These are phyloP conservation scores for Paecilomyces niveus DNA, from an alignment of 2,329 filamentous ascomycete genomes.

Conservation along the genomic window DNA sequence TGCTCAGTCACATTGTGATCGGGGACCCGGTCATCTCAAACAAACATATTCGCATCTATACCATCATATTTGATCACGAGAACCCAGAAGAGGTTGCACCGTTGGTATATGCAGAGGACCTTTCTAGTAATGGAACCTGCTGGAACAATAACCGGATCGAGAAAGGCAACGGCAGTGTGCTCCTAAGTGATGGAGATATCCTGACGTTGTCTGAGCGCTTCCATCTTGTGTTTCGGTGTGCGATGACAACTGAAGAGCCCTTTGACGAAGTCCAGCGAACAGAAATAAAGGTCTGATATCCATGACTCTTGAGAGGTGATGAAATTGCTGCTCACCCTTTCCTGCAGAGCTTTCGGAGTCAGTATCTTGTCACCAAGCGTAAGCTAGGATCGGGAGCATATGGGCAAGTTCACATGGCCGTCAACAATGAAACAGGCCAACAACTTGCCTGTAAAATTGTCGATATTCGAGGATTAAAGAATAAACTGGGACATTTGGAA, in stretches of 20 bases:
- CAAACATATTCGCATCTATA: slow-evolving; percentile 37
- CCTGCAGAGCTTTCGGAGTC: slow-evolving; percentile 22
- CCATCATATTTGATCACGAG: slow-evolving; percentile 34
- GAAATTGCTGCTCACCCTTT: background rate
- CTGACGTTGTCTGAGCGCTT: slow-evolving; percentile 18
- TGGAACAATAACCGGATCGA: slow-evolving; percentile 33
- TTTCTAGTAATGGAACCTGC: slow-evolving; percentile 34
- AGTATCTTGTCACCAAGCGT: slow-evolving; percentile 32
- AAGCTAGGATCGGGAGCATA: slow-evolving; percentile 37
- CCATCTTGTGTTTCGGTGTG: slow-evolving; percentile 14
- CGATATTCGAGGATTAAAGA: slow-evolving; percentile 24
- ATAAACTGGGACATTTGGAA: slow-evolving; percentile 4
- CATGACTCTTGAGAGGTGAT: background rate
- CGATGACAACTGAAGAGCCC: slow-evolving; percentile 2
- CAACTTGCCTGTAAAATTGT: slow-evolving; percentile 43
- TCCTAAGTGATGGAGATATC: slow-evolving; percentile 33
- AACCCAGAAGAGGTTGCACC: slow-evolving; percentile 28
- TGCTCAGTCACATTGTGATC: slow-evolving; percentile 25
- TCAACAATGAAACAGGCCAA: slow-evolving; percentile 19
- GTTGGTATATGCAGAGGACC: slow-evolving; percentile 38
- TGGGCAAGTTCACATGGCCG: slow-evolving; percentile 38
- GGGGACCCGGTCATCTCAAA: slow-evolving; percentile 31
- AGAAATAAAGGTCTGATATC: slow-evolving; percentile 27
- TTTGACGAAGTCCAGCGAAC: slow-evolving; percentile 21
- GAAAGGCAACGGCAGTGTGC: slow-evolving; percentile 23